Conservation (phyloP, 805 yeast genomes). For the Kuraishia floccosa region DNA sequence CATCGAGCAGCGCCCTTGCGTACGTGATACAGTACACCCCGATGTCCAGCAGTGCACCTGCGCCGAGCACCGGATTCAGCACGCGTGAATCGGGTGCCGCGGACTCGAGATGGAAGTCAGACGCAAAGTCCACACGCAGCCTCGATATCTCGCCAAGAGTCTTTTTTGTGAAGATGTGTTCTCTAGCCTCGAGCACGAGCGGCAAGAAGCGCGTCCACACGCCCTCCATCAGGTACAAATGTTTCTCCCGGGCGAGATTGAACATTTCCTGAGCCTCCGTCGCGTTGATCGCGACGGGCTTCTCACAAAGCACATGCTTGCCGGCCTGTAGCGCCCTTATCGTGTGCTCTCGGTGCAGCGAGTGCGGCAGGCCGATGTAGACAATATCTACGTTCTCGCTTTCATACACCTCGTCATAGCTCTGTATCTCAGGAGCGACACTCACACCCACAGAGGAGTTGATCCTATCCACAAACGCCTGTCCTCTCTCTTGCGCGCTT, state of each 20-base stretch:
- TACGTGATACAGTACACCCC: constrained; percentile 43
- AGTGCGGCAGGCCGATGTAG: constrained; percentile 46
- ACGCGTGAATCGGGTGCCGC: constrained; percentile 23
- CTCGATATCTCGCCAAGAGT: constrained; percentile 35
- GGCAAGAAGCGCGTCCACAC: constrained; percentile 51
- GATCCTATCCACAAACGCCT: constrained; percentile 14
- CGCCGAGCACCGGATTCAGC: constrained; percentile 35
- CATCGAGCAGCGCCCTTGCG: constrained; percentile 26
- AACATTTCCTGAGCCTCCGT: constrained; percentile 29
- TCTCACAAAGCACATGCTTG: constrained; percentile 43
- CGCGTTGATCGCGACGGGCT: constrained; percentile 38
- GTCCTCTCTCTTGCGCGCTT: constrained; percentile 23
- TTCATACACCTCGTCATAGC: constrained; percentile 32
- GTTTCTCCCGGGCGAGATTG: constrained; percentile 28
- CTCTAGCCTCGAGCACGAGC: constrained; percentile 20
- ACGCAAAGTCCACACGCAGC: constrained; percentile 29
- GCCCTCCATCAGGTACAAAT: constrained; percentile 44
- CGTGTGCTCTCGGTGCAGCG: constrained; percentile 34
- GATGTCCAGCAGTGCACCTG: constrained; percentile 45
- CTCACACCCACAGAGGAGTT: constrained; percentile 2
- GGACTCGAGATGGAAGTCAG: constrained; percentile 19
- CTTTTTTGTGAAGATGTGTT: constrained; percentile 25
- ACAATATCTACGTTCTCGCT: constrained; percentile 33
- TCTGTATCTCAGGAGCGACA: constrained; percentile 10
- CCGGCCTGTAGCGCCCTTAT: constrained; percentile 28